Percentiles rank a stretch among this genome's conserved stretches.
Evolutionary conservation across 495 filamentous ascomycete genomes (phyloP).

Genomic region (Aspergillus indologenus): DNA sequence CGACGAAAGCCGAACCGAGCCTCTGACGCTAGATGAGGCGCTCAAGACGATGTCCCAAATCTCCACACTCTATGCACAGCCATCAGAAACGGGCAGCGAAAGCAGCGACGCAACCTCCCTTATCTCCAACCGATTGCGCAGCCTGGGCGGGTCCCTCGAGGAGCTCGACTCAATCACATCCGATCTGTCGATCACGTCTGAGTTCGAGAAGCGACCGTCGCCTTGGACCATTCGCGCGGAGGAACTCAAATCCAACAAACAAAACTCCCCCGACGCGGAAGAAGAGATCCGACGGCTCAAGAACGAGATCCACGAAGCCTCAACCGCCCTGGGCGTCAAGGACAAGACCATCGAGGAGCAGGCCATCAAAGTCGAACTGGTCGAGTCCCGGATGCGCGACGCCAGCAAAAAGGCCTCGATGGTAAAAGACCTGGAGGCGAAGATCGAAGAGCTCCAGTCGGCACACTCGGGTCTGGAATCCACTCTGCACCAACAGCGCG

Average conservation of each 20-base stretch:
- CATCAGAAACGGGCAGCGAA: conserved; percentile 32
- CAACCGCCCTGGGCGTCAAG: conserved; percentile 69
- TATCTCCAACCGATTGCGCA: conserved; percentile 64
- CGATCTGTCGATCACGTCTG: conserved; percentile 74
- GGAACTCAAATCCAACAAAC: conserved; percentile 74
- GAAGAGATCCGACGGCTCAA: conserved; percentile 71
- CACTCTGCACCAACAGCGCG: conserved; percentile 37
- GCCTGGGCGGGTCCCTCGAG: conserved; percentile 61
- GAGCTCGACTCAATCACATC: conserved; percentile 69
- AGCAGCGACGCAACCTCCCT: conserved; percentile 64
- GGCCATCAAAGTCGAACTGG: conserved; percentile 58
- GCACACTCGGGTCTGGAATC: conserved; percentile 33
- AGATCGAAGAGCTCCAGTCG: conserved; percentile 60
- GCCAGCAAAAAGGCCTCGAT: conserved; percentile 49
- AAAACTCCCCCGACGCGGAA: conserved; percentile 73
- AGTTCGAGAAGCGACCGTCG: conserved; percentile 72
- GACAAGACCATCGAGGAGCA: conserved; percentile 92
- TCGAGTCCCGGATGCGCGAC: conserved; percentile 55
- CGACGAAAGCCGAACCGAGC: conserved; percentile 70
- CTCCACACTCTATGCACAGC: conserved; percentile 32
- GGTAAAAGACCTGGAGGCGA: conserved; percentile 51
- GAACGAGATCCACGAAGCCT: conserved; percentile 65
- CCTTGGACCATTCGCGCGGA: conserved; percentile 84
- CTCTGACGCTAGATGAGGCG: conserved; percentile 64
- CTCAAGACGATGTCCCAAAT: conserved; percentile 58